Base-by-base conservation (phyloP, 768 basidiomycete species). In the Royoungia palumana region DNA sequence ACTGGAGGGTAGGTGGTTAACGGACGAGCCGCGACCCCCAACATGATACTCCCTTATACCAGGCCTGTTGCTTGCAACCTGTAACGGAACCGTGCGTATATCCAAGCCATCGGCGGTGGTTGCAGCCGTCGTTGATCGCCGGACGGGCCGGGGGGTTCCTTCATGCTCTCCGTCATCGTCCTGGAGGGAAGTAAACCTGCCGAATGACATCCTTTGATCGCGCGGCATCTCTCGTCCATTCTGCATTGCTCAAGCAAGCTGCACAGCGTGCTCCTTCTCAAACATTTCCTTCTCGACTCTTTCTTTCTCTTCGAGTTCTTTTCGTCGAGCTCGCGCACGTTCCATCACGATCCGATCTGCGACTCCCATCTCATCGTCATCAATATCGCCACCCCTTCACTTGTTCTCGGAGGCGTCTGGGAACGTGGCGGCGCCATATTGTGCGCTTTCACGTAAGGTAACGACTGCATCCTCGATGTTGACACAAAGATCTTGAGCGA, bases 341-440 rank as follows among this genome's bases (percentile, higher is more conserved):
- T 75, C 71, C 64, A 69, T 70, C 37, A 77, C 70, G 17, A 76
- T 74, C 25, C 58, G 64, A 48, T 78, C 75, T 3, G 70, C 71
- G 12, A 63, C 61, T 4, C 50, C 62, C 61, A 62, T 58, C 24
- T 25, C 24, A 13, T 52, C 65, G 21, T 61, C 70, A 7, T 62
- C 72, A 53, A 59, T 65, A 30, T 71, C 74, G 4, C 70, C 74
- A 4, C 69, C 75, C 5, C 57, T 52, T 16, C 48, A 58, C 35
- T 57, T 60, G 39, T 47, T 53, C 21, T 60, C 61, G 37, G 63
- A 55, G 10, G 74, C 69, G 25, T 72, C 75, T 0, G 89, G 88
- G 64, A 92, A 94, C 83, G 88, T 87, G 7, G 85, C 83, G 8
- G 85, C 83, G 0, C 94, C 94, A 61, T 92, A 96, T 30, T 79